phyloP scores from a whole-genome alignment of 176 grass and related monocot genomes.

The Thalia dealbata region DNA sequence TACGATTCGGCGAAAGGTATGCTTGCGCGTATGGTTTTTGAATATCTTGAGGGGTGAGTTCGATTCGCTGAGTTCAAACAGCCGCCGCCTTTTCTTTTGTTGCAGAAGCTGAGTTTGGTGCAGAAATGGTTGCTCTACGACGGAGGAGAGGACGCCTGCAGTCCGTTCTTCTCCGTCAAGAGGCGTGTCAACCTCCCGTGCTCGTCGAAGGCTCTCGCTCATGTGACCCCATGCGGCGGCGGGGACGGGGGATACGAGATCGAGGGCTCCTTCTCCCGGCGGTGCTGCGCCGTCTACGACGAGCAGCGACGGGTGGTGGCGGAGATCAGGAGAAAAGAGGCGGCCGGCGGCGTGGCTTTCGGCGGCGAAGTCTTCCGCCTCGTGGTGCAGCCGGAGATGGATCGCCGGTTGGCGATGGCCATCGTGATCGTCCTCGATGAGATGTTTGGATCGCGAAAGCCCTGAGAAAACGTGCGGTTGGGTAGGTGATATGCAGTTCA shows the following conservation, averaged over 20 bases:
- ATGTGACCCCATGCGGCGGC: conserved; percentile 20
- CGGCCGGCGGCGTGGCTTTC: conserved; percentile 20
- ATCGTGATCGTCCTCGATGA: conserved; percentile 63
- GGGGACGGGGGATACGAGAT: conserved; percentile 31
- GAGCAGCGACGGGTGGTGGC: conserved; percentile 30
- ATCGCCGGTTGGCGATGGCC: conserved; percentile 50
- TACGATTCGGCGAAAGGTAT: not conserved
- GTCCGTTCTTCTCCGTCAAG: conserved; percentile 42
- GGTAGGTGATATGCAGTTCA: too few relatives aligned
- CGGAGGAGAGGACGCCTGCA: conserved; percentile 49
- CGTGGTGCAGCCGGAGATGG: conserved; percentile 45
- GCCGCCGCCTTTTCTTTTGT: not conserved
- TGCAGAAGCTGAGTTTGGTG: conserved; percentile 56
- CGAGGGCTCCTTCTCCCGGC: conserved; percentile 49
- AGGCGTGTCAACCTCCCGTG: conserved; percentile 34
- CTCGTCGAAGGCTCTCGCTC: conserved; percentile 26
- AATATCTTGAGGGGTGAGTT: not conserved
- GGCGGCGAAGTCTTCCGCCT: conserved; percentile 61
- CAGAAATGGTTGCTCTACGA: conserved; percentile 63
- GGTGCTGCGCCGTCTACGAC: conserved; percentile 41
- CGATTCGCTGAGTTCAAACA: not conserved
- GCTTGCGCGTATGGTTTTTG: not conserved
- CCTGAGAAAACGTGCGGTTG: not conserved
- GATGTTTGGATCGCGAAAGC: conserved; percentile 23
- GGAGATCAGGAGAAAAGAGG: conserved; percentile 38